phyloP scores from a whole-genome alignment of 495 filamentous ascomycete genomes.

The Penicillium desertorum region DNA sequence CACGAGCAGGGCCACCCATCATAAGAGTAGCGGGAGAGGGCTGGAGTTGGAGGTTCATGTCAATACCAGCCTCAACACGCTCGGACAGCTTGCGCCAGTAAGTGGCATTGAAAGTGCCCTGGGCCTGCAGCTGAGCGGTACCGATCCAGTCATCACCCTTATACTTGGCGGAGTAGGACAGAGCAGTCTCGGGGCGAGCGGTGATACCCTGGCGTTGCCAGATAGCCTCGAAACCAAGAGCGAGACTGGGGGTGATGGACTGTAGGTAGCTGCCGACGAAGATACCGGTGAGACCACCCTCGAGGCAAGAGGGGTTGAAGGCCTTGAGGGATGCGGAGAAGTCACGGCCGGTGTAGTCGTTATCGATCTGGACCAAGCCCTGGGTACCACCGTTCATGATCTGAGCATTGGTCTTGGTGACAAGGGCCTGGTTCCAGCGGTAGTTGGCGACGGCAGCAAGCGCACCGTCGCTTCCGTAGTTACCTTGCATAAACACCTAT shows the following conservation, averaged over 20 bases:
- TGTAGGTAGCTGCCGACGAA: slow-evolving; percentile 95
- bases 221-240: slow-evolving; percentile 87
- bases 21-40: slow-evolving; percentile 61
- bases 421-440: slow-evolving; percentile 71
- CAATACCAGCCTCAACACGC: slow-evolving; percentile 92
- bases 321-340: slow-evolving; percentile 89
- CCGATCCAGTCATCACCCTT: slow-evolving; percentile 89
- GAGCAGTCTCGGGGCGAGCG: slow-evolving; percentile 75
- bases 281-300: slow-evolving; percentile 90
- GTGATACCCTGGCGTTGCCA: slow-evolving; percentile 82
- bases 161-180: slow-evolving; percentile 89
- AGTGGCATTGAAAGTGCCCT: slow-evolving; percentile 82
- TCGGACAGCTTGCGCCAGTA: slow-evolving; percentile 96
- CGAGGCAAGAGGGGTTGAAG: slow-evolving; percentile 88
- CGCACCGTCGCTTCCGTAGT: slow-evolving; percentile 82
- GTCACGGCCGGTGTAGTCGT: slow-evolving; percentile 89
- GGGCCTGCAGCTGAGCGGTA: slow-evolving; percentile 77
- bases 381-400: slow-evolving; percentile 64
- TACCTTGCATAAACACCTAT: slow-evolving; percentile 94
- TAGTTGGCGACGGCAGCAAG: slow-evolving; percentile 86
- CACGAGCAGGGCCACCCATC: slow-evolving; percentile 71
- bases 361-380: slow-evolving; percentile 84
- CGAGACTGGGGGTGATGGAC: slow-evolving; percentile 80
- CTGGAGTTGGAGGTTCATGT: slow-evolving; percentile 83
- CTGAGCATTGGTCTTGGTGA: slow-evolving; percentile 82